A percentile compares a stretch with the other conserved stretches of the same genome.
phyloP scores from a whole-genome alignment of 805 yeast genomes.

The Hanseniaspora jakobsenii region DNA sequence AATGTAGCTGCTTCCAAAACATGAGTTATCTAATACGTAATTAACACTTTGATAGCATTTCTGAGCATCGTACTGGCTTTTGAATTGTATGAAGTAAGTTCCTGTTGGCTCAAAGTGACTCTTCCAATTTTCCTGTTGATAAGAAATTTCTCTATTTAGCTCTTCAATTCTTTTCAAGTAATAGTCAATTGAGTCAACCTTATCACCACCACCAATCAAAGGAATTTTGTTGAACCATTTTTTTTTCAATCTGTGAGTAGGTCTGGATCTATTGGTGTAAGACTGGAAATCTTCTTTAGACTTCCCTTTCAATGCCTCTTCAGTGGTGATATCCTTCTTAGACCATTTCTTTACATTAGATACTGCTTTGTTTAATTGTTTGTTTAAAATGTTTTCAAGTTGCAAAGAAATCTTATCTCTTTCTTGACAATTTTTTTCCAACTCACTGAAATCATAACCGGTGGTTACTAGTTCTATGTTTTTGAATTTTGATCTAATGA shows the following conservation, averaged over 20 bases:
- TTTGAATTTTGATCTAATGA: constrained; percentile 50
- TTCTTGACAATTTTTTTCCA: constrained; percentile 47
- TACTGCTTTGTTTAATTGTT: constrained; percentile 47
- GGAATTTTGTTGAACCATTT: constrained; percentile 23
- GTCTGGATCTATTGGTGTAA: constrained; percentile 73
- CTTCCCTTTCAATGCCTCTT: constrained; percentile 27
- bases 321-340: constrained; percentile 37
- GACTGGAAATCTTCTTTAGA: constrained; percentile 46
- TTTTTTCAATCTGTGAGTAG: constrained; percentile 58
- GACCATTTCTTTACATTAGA: constrained; percentile 42
- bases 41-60: constrained; percentile 76
- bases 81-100: constrained; percentile 71
- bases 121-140: constrained; percentile 43
- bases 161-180: constrained; percentile 56
- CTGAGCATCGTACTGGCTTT: constrained; percentile 77
- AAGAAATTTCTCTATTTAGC: constrained; percentile 51
- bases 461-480: constrained; percentile 46
- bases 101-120: constrained; percentile 39
- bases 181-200: constrained; percentile 73
- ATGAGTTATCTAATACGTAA: constrained; percentile 29
- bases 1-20: constrained; percentile 37
- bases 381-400: constrained; percentile 55
- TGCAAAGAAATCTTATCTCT: constrained; percentile 49
- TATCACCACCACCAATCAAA: constrained; percentile 45
- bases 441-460: constrained; percentile 50